Conservation (phyloP, 164 flowering plant species). For the Euptelea pleiosperma region DNA sequence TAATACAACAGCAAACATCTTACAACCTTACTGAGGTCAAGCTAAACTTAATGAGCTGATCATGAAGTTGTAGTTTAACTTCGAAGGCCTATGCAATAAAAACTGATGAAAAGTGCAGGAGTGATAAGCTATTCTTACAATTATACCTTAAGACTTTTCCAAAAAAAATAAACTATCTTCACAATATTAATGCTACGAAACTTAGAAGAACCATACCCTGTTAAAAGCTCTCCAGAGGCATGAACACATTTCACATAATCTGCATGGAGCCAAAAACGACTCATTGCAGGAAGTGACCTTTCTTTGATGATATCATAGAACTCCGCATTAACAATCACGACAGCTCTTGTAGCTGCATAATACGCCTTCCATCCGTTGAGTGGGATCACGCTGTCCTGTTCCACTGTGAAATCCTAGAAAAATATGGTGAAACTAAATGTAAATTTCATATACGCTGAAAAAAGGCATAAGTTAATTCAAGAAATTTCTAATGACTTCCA, state of each 20-base stretch:
- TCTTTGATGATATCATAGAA: conserved; percentile 80
- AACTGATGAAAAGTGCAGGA: too few relatives aligned
- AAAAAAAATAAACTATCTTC: too few relatives aligned
- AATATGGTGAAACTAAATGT: conserved; percentile 7
- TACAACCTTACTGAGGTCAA: too few relatives aligned
- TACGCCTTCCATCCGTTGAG: conserved; percentile 96
- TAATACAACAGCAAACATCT: too few relatives aligned
- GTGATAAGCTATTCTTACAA: too few relatives aligned
- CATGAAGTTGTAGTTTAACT: too few relatives aligned
- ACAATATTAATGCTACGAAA: too few relatives aligned
- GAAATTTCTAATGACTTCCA: not conserved
- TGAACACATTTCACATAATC: conserved; percentile 95
- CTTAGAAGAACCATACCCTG: conserved; percentile 74
- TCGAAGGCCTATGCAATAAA: too few relatives aligned
- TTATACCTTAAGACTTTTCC: too few relatives aligned
- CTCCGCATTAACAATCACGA: conserved; percentile 69
- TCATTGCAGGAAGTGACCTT: conserved; percentile 67
- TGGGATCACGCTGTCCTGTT: conserved; percentile 76
- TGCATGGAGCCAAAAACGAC: conserved; percentile 84
- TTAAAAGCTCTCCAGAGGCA: conserved; percentile 74
- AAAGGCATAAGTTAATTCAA: not conserved
- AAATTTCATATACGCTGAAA: not conserved
- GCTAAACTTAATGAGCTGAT: too few relatives aligned
- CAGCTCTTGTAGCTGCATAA: conserved; percentile 93
- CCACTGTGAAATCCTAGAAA: conserved; percentile 83